Conservation (phyloP, 352 stramenopile species). For the Stramenopiles sp. region DNA sequence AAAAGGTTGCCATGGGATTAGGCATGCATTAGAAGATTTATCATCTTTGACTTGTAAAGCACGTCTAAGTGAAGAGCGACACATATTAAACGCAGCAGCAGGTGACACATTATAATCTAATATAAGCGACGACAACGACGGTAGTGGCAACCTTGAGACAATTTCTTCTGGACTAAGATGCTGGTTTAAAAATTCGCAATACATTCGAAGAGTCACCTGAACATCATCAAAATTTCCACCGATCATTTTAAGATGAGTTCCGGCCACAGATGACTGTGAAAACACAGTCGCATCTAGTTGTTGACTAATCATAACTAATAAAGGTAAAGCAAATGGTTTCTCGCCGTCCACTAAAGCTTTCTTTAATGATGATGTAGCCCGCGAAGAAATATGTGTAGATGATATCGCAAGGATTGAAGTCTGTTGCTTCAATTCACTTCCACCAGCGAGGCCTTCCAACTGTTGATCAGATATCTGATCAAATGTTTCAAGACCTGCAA, state of each 20-base stretch:
- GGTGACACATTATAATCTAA: neutral
- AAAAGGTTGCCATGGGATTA: neutral
- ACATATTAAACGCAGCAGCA: neutral
- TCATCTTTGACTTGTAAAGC: conserved; percentile 3
- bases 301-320: neutral
- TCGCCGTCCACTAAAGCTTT: neutral
- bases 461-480: neutral
- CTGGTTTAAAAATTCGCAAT: conserved; percentile 4
- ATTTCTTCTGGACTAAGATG: neutral
- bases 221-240: conserved; percentile 4
- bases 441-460: neutral
- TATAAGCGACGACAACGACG: neutral
- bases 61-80: neutral
- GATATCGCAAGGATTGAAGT: neutral
- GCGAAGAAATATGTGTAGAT: too few relatives aligned
- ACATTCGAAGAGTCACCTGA: neutral
- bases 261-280: neutral
- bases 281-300: conserved; percentile 1
- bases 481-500: neutral
- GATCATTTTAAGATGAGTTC: conserved; percentile 1
- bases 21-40: neutral
- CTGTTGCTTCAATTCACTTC: neutral
- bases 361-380: neutral
- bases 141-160: neutral
- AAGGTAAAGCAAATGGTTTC: conserved; percentile 6